Conservation (phyloP, 2,329 filamentous ascomycete species). For the Xylariaceae sp. region DNA sequence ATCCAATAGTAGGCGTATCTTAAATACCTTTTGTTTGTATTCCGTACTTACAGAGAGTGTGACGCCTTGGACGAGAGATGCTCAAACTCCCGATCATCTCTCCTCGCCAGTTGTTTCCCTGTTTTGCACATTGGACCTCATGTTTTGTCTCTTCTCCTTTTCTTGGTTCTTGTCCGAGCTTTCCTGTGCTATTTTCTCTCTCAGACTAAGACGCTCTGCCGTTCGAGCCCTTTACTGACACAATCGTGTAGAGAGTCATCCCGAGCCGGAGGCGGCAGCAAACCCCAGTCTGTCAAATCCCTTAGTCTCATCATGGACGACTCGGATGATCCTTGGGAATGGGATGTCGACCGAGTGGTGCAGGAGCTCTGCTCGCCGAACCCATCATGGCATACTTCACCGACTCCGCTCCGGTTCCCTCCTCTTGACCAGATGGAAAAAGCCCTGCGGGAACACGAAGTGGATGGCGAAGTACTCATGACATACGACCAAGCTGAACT, state of each 20-base stretch:
- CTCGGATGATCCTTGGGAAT: slow-evolving; percentile 63
- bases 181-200: neutral
- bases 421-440: slow-evolving; percentile 48
- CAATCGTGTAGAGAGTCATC: neutral
- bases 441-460: slow-evolving; percentile 54
- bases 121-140: neutral
- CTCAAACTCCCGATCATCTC: neutral
- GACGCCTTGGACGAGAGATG: neutral
- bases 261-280: slow-evolving; percentile 6
- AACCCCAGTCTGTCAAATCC: neutral
- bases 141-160: neutral
- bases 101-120: neutral
- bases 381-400: slow-evolving; percentile 43
- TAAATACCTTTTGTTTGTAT: too few relatives aligned
- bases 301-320: neutral
- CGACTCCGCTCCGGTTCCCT: slow-evolving; percentile 39
- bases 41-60: neutral
- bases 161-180: neutral
- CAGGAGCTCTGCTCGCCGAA: slow-evolving; percentile 55
- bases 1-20: too few relatives aligned
- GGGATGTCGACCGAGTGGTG: slow-evolving; percentile 64
- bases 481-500: slow-evolving; percentile 50
- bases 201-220: neutral
- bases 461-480: slow-evolving; percentile 62
- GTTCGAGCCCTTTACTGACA: neutral